These are phyloP conservation scores for Prinsepia uniflora DNA, from an alignment of 306 rosid genomes.

Conservation along the genomic window DNA sequence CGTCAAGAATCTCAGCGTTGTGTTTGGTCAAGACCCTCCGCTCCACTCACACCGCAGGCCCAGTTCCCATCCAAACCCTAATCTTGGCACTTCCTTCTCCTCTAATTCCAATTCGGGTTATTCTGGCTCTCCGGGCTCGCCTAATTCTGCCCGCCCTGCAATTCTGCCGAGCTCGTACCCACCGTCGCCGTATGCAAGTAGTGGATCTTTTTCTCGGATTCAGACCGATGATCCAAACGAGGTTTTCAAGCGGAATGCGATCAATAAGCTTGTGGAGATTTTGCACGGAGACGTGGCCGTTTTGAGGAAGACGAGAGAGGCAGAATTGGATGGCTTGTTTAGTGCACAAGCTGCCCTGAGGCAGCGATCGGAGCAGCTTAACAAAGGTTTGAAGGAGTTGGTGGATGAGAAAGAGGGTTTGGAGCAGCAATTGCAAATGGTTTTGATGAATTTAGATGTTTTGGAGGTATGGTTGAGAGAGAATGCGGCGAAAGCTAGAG, in stretches of 20 bases:
- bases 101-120: conserved; percentile 19
- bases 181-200: conserved; percentile 67
- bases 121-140: conserved; percentile 1
- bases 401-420: conserved; percentile 72
- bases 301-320: conserved; percentile 62
- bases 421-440: conserved; percentile 91
- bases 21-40: conserved; percentile 79
- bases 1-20: conserved; percentile 35
- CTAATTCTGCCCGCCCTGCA: conserved; percentile 37
- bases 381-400: conserved; percentile 67
- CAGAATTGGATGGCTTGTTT: conserved; percentile 71
- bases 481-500: conserved; percentile 50
- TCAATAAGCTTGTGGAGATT: conserved; percentile 72
- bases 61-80: conserved; percentile 27
- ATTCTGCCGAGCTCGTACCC: conserved; percentile 66
- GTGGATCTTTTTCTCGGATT: conserved; percentile 27
- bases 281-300: conserved; percentile 49
- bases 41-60: conserved; percentile 74
- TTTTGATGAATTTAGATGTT: conserved; percentile 76
- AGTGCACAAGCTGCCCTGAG: conserved; percentile 55
- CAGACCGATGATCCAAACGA: conserved; percentile 68
- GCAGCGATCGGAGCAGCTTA: conserved; percentile 56
- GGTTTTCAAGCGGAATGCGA: conserved; percentile 57
- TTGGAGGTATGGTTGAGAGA: conserved; percentile 78
- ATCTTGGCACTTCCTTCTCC: conserved; percentile 19